Conservation (phyloP, 2,329 filamentous ascomycete species). For the Thermomyces lanuginosus region DNA sequence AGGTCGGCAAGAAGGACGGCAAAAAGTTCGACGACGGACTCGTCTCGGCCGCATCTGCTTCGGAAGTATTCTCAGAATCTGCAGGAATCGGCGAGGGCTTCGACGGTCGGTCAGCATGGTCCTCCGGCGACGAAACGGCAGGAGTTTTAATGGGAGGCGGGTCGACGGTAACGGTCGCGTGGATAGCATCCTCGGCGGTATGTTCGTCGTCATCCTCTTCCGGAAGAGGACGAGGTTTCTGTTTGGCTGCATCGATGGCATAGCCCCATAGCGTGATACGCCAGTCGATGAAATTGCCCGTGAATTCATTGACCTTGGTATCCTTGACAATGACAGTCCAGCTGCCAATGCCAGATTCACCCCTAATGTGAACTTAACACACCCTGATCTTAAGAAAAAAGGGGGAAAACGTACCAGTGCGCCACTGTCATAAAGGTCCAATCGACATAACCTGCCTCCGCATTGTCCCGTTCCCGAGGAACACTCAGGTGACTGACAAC, state of each 20-base stretch:
- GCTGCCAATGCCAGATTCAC: conserved; percentile 68
- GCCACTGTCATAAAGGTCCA: conserved; percentile 99
- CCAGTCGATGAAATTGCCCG: conserved; percentile 76
- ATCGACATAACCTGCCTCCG: conserved; percentile 58
- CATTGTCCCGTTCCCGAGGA: conserved; percentile 52
- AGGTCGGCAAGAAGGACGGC: conserved; percentile 76
- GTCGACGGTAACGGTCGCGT: conserved; percentile 47
- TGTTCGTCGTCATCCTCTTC: conserved; percentile 69
- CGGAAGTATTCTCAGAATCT: conserved; percentile 9
- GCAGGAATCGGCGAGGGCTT: conserved; percentile 33
- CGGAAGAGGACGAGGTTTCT: conserved; percentile 63
- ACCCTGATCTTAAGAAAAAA: neutral
- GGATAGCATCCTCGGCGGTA: conserved; percentile 48
- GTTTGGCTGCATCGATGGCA: conserved; percentile 56
- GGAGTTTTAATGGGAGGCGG: conserved; percentile 31
- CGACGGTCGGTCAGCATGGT: conserved; percentile 48
- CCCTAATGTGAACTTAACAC: conserved; percentile 41
- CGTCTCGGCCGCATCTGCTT: conserved; percentile 7
- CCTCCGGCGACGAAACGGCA: conserved; percentile 35
- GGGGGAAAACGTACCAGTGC: conserved; percentile 53
- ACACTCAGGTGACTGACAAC: conserved; percentile 72
- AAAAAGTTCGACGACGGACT: conserved; percentile 39
- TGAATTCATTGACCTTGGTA: conserved; percentile 56
- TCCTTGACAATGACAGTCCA: conserved; percentile 91
- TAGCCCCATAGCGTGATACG: conserved; percentile 90